phyloP scores from a whole-genome alignment of 306 rosid genomes.

The Aeschynomene evenia region DNA sequence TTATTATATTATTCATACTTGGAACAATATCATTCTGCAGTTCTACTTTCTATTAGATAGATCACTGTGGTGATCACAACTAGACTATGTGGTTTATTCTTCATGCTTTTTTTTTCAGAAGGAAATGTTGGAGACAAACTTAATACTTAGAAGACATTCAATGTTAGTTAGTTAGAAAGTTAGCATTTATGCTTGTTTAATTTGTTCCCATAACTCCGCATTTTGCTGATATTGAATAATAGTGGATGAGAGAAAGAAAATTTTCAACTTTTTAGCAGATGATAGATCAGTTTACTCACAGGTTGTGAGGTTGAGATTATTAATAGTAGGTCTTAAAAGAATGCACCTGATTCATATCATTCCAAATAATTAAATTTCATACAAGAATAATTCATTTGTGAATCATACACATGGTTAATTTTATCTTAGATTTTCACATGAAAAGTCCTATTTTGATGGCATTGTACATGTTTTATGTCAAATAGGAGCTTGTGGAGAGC shows the following conservation, averaged over 20 bases:
- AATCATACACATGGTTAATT: background rate
- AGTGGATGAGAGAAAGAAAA: background rate
- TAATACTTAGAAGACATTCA: background rate
- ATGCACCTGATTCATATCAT: background rate
- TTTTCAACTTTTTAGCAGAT: background rate
- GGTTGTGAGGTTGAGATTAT: constrained; percentile 3
- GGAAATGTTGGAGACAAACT: background rate
- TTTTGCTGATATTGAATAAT: background rate
- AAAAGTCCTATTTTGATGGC: constrained; percentile 23
- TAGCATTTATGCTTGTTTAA: background rate
- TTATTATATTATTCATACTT: background rate
- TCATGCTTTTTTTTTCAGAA: background rate
- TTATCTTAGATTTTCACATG: background rate
- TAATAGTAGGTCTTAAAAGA: background rate
- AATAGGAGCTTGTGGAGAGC: constrained; percentile 43
- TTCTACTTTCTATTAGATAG: background rate
- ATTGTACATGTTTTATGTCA: constrained; percentile 12
- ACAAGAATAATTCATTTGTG: background rate
- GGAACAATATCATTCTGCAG: background rate
- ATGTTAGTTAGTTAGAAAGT: background rate
- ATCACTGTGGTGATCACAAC: background rate
- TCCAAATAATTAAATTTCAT: background rate
- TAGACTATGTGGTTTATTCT: no score
- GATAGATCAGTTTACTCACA: background rate
- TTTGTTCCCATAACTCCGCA: background rate